Base-by-base conservation (phyloP, 2,329 filamentous ascomycete species). In the Dothidotthia symphoricarpi region DNA sequence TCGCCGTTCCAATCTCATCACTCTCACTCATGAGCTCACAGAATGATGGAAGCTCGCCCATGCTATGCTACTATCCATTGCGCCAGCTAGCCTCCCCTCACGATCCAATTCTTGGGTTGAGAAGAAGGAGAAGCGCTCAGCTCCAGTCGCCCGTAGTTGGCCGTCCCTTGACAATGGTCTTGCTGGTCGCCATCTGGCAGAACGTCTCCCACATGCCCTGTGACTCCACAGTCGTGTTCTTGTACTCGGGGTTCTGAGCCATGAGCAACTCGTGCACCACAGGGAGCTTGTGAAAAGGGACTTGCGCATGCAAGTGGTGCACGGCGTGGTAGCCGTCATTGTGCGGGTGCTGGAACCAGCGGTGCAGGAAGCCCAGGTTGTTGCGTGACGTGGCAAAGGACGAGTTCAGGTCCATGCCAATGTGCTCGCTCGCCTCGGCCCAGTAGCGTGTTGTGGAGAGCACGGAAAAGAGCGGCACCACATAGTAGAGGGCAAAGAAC, bases 401-500 rank as follows among this genome's bases (percentile, higher is more conserved):
- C 26, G 26, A 28, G 26, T 28, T 13, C n/a, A 28, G 15, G 26
- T 28, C 26, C 26, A 28, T 28, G 26, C 26, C 26, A 28, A 28
- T n/a, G n/a, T 28, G 26, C n/a, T 28, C 26, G 26, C 26, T 28
- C 12, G 26, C 26, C 26, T 28, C 26, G 26, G 26, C 26, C 26
- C 26, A 28, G 26, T 28, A 28, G 26, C 26, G 26, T 28, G 26
- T 28, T 28, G 26, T 28, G 26, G 26, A 28, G 26, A 28, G 26
- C 26, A 28, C 26, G 26, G 6, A 7, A 28, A 28, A 28, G 26
- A 28, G 26, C 26, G 26, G 26, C 26, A 28, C 26, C 26, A 28
- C 26, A 28, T 28, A 28, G 26, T 28, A 28, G 26, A 28, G 26
- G 26, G 26, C 26, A 28, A 28, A 28, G 26, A 28, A 28, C n/a